These are phyloP conservation scores for Chloromonas sp. DNA, from an alignment of 163 green algal genomes.

Conservation along the genomic window DNA sequence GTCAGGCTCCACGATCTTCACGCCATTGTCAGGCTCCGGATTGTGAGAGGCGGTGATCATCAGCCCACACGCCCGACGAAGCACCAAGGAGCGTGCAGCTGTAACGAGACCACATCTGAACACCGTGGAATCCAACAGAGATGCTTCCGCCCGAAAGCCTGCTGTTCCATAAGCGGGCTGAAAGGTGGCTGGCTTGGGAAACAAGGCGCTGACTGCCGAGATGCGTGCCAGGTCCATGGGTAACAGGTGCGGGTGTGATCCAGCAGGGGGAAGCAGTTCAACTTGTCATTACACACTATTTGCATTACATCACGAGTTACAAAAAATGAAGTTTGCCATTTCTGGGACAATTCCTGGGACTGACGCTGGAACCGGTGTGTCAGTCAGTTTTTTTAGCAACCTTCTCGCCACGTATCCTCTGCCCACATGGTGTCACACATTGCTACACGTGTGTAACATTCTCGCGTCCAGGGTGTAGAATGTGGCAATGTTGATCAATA, in stretches of 20 bases:
- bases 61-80: constrained; percentile 61
- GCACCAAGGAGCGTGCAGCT: constrained; percentile 46
- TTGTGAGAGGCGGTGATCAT: constrained; percentile 98
- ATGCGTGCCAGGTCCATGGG: not conserved
- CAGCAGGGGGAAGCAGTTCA: not conserved
- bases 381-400: no score
- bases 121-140: constrained; percentile 67
- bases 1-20: constrained; percentile 91
- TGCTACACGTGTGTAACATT: no score
- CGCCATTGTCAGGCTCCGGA: constrained; percentile 88
- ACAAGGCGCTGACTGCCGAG: constrained; percentile 1
- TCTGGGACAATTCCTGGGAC: no score
- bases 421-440: no score
- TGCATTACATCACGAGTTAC: no score
- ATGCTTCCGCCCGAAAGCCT: constrained; percentile 70
- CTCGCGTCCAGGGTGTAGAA: no score
- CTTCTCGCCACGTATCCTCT: no score
- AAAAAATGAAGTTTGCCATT: no score
- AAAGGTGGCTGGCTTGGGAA: constrained; percentile 25
- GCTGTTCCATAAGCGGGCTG: constrained; percentile 76
- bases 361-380: no score
- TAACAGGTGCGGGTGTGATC: not conserved
- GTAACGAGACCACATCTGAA: constrained; percentile 83
- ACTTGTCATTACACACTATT: no score
- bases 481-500: no score